Evolutionary conservation across 768 basidiomycete genomes (phyloP), one percentile per base, ranked within the genome.

Genomic region (Suillus luteus): DNA sequence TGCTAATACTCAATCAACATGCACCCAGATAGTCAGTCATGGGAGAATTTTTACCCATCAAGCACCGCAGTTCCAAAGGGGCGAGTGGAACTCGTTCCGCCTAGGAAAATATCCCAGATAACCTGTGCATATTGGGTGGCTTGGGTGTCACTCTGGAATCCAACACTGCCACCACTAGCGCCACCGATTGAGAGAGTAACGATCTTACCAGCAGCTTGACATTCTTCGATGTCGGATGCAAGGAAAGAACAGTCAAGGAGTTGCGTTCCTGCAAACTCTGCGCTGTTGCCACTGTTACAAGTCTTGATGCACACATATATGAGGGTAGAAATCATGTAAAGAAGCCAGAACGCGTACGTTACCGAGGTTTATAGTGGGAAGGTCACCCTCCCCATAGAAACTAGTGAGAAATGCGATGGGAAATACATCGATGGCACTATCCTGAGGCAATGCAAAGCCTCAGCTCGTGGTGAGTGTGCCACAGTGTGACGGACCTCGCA

Each of bases 401-500:
- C 82, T 78, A 66, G 83, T 75, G 43, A 90, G 64, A 72, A 89
- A 89, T 1, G 86, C 87, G 52, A 90, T 63, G 0, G 87, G 88
- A 55, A 89, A 77, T 46, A 76, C 82, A 66, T 89, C 80, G 55
- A 89, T 83, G 5, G 80, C 75, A 70, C 81, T 73, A 69, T 89
- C 88, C 82, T 86, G 67, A 41, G 15, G 17, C 41, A 17, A 41
- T 41, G 41, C 15, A 41, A 41, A 41, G 15, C 15, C 15, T 41
- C 5, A 41, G 15, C 41, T 41, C 41, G 41, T 17, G 41, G 2
- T 14, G 15, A 17, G 33, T 41, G 17, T 41, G 41, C 41, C 5
- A 41, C 15, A 41, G 5, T 41, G 6, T 41, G 41, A 61, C 69
- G 0, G 38, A 70, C 73, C 40, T 67, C 59, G 19, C 77, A 78